phyloP scores from a whole-genome alignment of 1,284 basidiomycete species.

The Ceratobasidium sp. region DNA sequence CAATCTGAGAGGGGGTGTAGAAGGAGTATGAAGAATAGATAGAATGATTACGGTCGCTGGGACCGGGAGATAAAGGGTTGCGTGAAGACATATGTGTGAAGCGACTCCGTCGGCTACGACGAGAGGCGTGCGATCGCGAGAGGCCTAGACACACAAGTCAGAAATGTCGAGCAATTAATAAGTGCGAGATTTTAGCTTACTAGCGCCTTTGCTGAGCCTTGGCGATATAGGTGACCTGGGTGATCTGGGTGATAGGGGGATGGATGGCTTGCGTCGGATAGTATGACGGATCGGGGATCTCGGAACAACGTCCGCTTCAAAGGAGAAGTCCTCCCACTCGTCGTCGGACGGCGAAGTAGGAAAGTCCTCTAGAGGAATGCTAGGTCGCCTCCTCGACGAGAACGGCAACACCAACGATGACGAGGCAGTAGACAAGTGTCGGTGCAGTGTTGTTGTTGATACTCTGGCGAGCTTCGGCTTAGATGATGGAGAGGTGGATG shows the following conservation, averaged over 20 bases:
- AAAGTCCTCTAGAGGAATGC: conserved; percentile 35
- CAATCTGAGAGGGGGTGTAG: conserved; percentile 30
- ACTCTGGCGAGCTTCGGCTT: conserved; percentile 9
- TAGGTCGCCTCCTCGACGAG: conserved; percentile 22
- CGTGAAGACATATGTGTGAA: neutral
- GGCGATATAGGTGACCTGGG: conserved; percentile 7
- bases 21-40: conserved; percentile 37
- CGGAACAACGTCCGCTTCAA: conserved; percentile 20
- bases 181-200: conserved; percentile 10
- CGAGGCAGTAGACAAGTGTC: conserved; percentile 27
- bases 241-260: conserved; percentile 8
- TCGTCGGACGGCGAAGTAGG: conserved; percentile 28
- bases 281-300: conserved; percentile 17
- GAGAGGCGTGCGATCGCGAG: conserved; percentile 32
- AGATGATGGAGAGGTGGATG: neutral
- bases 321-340: conserved; percentile 40
- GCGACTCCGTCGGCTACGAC: conserved; percentile 32
- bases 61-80: neutral
- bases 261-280: conserved; percentile 25
- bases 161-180: no score
- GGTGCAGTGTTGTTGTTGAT: conserved; percentile 12
- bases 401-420: conserved; percentile 10
- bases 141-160: conserved; percentile 14
- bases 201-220: conserved; percentile 30
- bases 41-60: conserved; percentile 13